Evolutionary conservation across 2,329 filamentous ascomycete species (phyloP).

Genomic region (Clonostachys solani): DNA sequence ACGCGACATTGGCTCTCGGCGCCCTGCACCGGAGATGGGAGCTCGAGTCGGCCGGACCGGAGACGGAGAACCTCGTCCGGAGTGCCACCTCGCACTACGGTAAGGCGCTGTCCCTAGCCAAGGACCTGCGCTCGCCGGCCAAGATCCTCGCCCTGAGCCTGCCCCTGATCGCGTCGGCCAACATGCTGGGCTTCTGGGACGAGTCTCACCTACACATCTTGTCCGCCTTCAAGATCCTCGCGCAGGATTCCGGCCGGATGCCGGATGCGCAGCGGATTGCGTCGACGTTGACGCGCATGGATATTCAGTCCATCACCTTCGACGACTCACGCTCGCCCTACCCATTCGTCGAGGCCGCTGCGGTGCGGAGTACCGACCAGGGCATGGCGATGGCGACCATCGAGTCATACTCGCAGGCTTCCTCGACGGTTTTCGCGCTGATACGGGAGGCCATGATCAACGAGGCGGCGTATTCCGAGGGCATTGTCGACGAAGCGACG

Average conservation of each 20-base stretch:
- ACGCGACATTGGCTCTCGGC: constrained; percentile 24
- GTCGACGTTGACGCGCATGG: constrained; percentile 17
- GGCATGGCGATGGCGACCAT: not conserved
- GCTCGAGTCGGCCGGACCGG: not conserved
- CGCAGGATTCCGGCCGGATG: not conserved
- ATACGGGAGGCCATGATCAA: not conserved
- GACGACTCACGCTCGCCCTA: constrained; percentile 22
- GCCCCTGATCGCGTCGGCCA: constrained; percentile 21
- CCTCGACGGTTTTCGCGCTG: not conserved
- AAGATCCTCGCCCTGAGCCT: constrained; percentile 23
- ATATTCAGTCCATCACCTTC: constrained; percentile 26
- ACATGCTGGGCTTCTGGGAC: constrained; percentile 20
- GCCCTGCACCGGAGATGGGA: constrained; percentile 20
- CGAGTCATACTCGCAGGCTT: not conserved
- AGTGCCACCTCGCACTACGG: constrained; percentile 19
- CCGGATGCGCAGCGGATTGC: constrained; percentile 7
- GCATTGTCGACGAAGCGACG: not conserved
- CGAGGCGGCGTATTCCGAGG: not conserved
- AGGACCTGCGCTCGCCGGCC: constrained; percentile 12
- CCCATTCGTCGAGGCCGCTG: constrained; percentile 8
- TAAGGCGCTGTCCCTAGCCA: constrained; percentile 17
- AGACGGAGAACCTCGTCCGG: constrained; percentile 7
- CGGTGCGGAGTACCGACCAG: not conserved
- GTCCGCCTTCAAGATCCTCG: constrained; percentile 12
- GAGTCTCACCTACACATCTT: constrained; percentile 23